These are phyloP conservation scores for Aspergillus hancockii DNA, from an alignment of 495 filamentous ascomycete species.

Conservation along the genomic window DNA sequence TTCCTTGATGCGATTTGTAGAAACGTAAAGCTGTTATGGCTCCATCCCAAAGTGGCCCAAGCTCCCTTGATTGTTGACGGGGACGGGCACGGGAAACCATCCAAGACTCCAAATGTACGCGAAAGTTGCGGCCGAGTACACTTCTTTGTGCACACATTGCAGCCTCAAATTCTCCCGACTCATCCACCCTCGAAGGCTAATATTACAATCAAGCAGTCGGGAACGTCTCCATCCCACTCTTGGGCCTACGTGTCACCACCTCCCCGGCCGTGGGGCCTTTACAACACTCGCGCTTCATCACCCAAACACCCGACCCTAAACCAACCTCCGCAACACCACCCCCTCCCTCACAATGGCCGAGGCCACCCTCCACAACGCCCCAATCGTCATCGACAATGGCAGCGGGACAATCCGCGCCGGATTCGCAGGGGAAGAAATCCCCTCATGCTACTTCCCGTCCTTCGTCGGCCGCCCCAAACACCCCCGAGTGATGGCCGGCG, in stretches of 20 bases:
- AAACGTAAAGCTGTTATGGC: background rate
- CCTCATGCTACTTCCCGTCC: constrained; percentile 97
- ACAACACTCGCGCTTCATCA: constrained; percentile 27
- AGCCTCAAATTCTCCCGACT: constrained; percentile 2
- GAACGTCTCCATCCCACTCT: background rate
- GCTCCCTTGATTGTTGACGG: constrained; percentile 39
- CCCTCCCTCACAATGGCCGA: constrained; percentile 66
- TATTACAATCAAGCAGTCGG: background rate
- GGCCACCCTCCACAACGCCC: constrained; percentile 85
- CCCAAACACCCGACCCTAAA: constrained; percentile 13
- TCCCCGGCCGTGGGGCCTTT: constrained; percentile 42
- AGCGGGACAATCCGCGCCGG: constrained; percentile 96
- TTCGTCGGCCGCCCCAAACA: constrained; percentile 98
- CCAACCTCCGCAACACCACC: constrained; percentile 18
- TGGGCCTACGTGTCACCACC: constrained; percentile 11
- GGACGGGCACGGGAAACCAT: constrained; percentile 20
- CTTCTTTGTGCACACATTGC: constrained; percentile 14
- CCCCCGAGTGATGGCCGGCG: constrained; percentile 90
- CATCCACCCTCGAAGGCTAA: background rate
- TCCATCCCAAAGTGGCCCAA: constrained; percentile 36
- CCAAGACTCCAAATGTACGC: constrained; percentile 12
- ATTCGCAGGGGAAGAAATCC: constrained; percentile 92
- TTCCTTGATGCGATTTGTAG: background rate
- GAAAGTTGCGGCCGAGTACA: constrained; percentile 10
- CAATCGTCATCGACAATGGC: constrained; percentile 98